Base-by-base conservation (phyloP, 805 yeast species). In the Jamesozyma lodderae region DNA sequence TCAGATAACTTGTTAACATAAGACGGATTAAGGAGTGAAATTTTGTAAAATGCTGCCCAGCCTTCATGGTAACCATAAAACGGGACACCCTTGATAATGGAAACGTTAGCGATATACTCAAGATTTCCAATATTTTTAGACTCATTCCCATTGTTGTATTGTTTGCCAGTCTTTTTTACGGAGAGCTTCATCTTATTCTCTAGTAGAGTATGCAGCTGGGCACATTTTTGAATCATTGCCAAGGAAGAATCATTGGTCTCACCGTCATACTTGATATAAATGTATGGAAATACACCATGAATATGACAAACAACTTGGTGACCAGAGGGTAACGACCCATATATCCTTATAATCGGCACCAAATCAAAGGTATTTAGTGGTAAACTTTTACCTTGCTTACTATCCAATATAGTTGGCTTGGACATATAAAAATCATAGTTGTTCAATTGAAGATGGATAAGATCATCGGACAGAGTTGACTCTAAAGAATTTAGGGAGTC, bases 31-130 rank as follows among this genome's bases (percentile, higher is more conserved):
- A 80, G 52, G 10, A 87, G 53, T 34, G 75, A 71, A 1, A 92
- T 72, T 57, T 86, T 87, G 49, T 82, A 72, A 51, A 74, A 81
- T 1, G 72, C 60, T n/a, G 65, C 49, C 63, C 76, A 72, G 0
- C 86, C 86, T 2, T 74, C 67, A 46, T 75, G 76, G 55, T 72
- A 90, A 0, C 97, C 97, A 55, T 92, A 92, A 35, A 88, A 80
- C 0, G 94, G 90, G 0, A 74, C 67, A 0, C 81, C 96, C 44
- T 77, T 75, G 37, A 94, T 81, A 0, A 84, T 42, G 0, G 77
- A 67, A 0, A 82, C 69, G 38, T 73, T 70, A 0, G 86, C 79
- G 30, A 82, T 62, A 49, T 66, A 79, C 26, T 64, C 67, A 33
- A 58, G 45, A 22, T 38, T 40, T n/a, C 41, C 47, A 10, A 32